These are phyloP conservation scores for Cryptococcus depauperatus DNA, from an alignment of 1,284 basidiomycete genomes.

Conservation along the genomic window DNA sequence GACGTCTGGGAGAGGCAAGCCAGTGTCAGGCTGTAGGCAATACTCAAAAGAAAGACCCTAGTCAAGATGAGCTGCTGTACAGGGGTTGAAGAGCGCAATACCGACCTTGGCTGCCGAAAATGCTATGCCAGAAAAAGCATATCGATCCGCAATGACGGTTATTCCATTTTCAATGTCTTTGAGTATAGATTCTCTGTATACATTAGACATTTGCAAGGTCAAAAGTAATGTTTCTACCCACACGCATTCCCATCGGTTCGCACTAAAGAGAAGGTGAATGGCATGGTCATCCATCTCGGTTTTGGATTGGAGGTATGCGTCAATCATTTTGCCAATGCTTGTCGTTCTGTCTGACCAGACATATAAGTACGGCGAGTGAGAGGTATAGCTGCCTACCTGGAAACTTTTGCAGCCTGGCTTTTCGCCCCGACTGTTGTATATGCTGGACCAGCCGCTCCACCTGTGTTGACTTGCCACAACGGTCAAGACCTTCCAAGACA, in stretches of 20 bases:
- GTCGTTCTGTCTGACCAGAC: conserved; percentile 70
- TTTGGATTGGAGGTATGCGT: conserved; percentile 76
- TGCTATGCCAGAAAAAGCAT: conserved; percentile 93
- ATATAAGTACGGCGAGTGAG: neutral
- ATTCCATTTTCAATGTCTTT: conserved; percentile 58
- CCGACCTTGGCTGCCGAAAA: conserved; percentile 76
- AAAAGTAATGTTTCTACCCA: conserved; percentile 46
- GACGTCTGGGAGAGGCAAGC: conserved; percentile 80
- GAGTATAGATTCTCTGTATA: conserved; percentile 60
- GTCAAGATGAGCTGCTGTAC: conserved; percentile 18
- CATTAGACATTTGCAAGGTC: neutral
- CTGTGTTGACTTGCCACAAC: conserved; percentile 87
- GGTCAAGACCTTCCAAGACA: conserved; percentile 87
- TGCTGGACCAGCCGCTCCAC: conserved; percentile 55
- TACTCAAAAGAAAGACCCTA: conserved; percentile 57
- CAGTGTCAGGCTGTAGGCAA: conserved; percentile 76
- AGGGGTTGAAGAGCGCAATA: neutral
- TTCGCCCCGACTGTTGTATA: conserved; percentile 40
- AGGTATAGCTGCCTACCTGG: conserved; percentile 55
- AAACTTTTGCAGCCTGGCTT: conserved; percentile 59
- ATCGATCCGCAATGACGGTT: conserved; percentile 81
- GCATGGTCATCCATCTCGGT: conserved; percentile 83
- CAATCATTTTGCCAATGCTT: conserved; percentile 84
- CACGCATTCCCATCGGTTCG: conserved; percentile 94
- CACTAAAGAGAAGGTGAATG: conserved; percentile 90